Evolutionary conservation across 1,139 yeast species (phyloP), one percentile per base, ranked within the genome.

Genomic region (Nakaseomyces glabratus): DNA sequence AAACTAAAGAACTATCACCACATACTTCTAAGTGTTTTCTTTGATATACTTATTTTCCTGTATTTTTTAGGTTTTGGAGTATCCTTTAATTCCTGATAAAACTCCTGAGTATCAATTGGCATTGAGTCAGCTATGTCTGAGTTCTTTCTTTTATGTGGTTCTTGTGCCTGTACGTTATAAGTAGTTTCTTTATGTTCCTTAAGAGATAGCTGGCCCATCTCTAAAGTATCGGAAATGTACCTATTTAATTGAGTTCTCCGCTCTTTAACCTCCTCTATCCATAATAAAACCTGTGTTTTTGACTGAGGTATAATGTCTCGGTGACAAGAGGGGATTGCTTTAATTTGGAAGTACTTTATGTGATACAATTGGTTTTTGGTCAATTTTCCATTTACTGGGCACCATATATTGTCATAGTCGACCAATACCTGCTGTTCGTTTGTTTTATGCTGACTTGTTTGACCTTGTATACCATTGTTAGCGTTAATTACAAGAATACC

Each of bases 11-110:
- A n/a, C 10, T n/a, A 10, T 21, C 21, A 31, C 58, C 57, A 55
- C 8, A 40, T 36, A 31, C 60, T 55, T 39, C 42, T 49, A 33
- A 55, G 35, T 1, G 58, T 49, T 36, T 52, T 52, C 31, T 54
- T 53, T 1, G 58, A 52, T 11, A 53, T 52, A 35, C 60, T 55
- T 12, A 54, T 52, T 34, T 53, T 55, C 33, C 55, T 42, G 8
- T 49, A 42, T 31, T 54, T 55, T 19, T 40, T 41, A 4, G 49
- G 45, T 6, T 36, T 33, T 7, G 35, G 37, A 14, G 24, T 19
- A n/a, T 20, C 17, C 2, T n/a, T 13, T 3, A 19, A 11, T 8
- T 22, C 19, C 17, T 31, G 18, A 17, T n/a, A n/a, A 22, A 4
- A 21, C 3, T 25, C 31, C 17, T 34, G 16, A 19, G 42, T 39